Percentiles rank a stretch among this genome's conserved stretches.
Conservation (phyloP, 495 filamentous ascomycete genomes). For the Podospora bellae-mahoneyi region DNA sequence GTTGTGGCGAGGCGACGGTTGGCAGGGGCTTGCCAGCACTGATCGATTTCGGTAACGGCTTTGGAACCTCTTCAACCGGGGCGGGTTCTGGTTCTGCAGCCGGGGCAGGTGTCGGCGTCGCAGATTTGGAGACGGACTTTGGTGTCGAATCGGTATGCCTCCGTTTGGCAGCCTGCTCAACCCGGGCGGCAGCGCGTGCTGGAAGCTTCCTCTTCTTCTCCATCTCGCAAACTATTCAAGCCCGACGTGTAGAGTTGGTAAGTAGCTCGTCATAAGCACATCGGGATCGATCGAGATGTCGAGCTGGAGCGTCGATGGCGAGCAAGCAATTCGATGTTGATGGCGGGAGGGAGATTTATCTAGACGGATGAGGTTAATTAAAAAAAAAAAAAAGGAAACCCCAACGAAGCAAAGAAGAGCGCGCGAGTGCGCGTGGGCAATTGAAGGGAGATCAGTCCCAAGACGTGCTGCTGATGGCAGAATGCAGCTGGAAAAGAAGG, state of each 20-base stretch:
- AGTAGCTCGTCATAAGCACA: slow-evolving; percentile 27
- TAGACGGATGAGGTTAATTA: background rate
- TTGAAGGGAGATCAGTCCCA: background rate
- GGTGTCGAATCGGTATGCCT: slow-evolving; percentile 38
- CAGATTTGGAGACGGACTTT: slow-evolving; percentile 36
- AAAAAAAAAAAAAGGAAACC: background rate
- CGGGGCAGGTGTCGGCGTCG: slow-evolving; percentile 36
- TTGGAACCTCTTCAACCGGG: slow-evolving; percentile 39
- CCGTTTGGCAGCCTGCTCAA: slow-evolving; percentile 51
- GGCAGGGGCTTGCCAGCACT: slow-evolving; percentile 65
- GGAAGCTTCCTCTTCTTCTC: slow-evolving; percentile 58
- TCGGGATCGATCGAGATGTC: slow-evolving; percentile 9
- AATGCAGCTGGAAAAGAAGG: slow-evolving; percentile 1
- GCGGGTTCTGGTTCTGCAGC: slow-evolving; percentile 29
- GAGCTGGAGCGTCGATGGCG: background rate
- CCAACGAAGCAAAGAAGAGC: slow-evolving; percentile 1
- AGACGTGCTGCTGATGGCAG: background rate
- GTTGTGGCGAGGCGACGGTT: slow-evolving; percentile 66
- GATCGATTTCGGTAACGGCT: slow-evolving; percentile 58
- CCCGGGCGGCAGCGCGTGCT: slow-evolving; percentile 50
- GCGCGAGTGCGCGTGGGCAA: slow-evolving; percentile 1
- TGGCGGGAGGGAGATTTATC: background rate
- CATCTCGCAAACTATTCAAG: slow-evolving; percentile 35
- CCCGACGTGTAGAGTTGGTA: slow-evolving; percentile 18
- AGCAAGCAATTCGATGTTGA: background rate